Base-by-base conservation (phyloP, 2,329 filamentous ascomycete genomes). In the Grosmannia huntii region DNA sequence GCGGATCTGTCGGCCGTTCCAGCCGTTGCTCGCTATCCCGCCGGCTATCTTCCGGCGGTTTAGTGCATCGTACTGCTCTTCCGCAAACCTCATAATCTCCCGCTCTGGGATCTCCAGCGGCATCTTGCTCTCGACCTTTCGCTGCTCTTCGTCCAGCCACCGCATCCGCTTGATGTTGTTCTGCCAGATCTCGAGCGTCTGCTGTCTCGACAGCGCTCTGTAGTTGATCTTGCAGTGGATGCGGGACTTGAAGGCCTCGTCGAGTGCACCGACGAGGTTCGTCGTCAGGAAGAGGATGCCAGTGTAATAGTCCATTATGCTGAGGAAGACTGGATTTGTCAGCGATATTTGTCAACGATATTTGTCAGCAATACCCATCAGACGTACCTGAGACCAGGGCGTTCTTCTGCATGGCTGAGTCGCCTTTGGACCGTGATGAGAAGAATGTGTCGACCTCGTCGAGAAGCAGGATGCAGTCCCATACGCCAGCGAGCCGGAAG, bases 241-340 rank as follows among this genome's bases (percentile, higher is more conserved):
- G n/a, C 75, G 71, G 1, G 75, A 77, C 65, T 72, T 72, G 66
- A 78, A 76, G 0, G 77, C 77, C 58, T 76, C 75, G 56, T 80
- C 77, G 3, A 80, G 71, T 2, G 68, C 68, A 14, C 75, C 74
- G 7, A 76, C 72, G 4, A 75, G 71, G 66, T 79, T 80, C 12
- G 76, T 80, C 0, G 77, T 80, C 4, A 80, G 67, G 66, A 76
- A 76, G 5, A 78, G 63, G 6, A 77, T 69, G n/a, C 76, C 76
- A 1, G 67, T 67, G 61, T 76, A 77, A 65, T 76, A 77, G 63
- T 77, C 75, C 0, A 78, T 66, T 0, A 75, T 68, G 5, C 73
- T 69, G 4, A 78, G 67, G 63, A 78, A 77, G 1, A 76, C 74
- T 68, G 31, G n/a, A n/a, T 23, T 21, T 31, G 25, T 33, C 6